phyloP scores from a whole-genome alignment of 805 yeast species.

The Clavispora fructus region DNA sequence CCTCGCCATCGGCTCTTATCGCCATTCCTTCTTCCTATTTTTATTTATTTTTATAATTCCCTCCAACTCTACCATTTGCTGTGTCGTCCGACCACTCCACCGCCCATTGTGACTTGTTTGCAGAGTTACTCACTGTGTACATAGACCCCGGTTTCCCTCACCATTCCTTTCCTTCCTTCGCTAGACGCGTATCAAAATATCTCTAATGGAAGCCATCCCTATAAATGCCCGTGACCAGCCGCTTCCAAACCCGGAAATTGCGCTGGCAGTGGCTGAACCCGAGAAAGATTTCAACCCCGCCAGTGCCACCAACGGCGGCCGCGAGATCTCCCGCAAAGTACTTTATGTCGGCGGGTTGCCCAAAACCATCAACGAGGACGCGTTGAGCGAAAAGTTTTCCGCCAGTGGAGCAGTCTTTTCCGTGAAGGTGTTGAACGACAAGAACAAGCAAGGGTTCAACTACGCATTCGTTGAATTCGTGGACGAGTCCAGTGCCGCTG shows the following conservation, averaged over 20 bases:
- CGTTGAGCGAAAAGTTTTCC: slow-evolving; percentile 56
- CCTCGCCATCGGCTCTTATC: neutral
- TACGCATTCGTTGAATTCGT: slow-evolving; percentile 82
- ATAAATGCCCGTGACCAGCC: neutral
- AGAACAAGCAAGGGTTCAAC: slow-evolving; percentile 65
- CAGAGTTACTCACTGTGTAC: neutral
- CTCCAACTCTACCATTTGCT: neutral
- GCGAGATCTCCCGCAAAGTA: slow-evolving; percentile 69
- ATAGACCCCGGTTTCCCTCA: neutral
- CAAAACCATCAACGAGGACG: slow-evolving; percentile 58
- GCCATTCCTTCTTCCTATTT: neutral
- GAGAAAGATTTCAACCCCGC: slow-evolving; percentile 40
- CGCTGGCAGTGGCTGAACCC: neutral
- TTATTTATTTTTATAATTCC: neutral
- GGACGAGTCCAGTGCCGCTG: slow-evolving; percentile 50
- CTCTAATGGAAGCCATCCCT: neutral
- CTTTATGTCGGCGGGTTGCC: slow-evolving; percentile 74
- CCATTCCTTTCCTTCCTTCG: neutral
- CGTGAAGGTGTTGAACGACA: slow-evolving; percentile 70
- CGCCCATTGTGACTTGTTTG: neutral
- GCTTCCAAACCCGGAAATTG: neutral
- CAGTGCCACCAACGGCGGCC: slow-evolving; percentile 74
- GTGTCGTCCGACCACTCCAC: neutral
- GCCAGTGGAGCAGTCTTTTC: slow-evolving; percentile 56
- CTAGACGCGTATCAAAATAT: neutral